Base-by-base conservation (phyloP, 495 filamentous ascomycete genomes). In the Astrothelium macrocarpum region DNA sequence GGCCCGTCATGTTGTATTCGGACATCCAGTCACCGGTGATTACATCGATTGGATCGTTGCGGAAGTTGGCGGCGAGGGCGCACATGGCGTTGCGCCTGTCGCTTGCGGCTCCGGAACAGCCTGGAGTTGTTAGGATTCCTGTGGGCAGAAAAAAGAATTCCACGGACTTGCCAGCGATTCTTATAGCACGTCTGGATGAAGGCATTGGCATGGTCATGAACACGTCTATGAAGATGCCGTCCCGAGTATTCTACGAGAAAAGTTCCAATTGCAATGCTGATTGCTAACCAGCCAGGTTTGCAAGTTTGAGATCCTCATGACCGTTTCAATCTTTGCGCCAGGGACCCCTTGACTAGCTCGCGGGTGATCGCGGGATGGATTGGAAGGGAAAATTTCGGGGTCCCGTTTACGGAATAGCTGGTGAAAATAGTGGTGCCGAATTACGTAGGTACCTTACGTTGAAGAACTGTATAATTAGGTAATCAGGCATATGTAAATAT, bases 21-120 rank as follows among this genome's bases (percentile, higher is more conserved):
- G 75, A 78, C 81, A 85, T 81, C 73, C 79, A 84, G 67, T 85
- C 82, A 14, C 80, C 81, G 25, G 78, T 80, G 28, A 85, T 80
- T 16, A 85, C 79, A 71, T 84, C 81, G 34, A 84, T 74, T 0
- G 78, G 80, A 43, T 83, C 81, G 42, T 67, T 71, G n/a, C 76
- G 72, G 59, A 74, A 69, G 62, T 81, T 77, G 16, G 69, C 71
- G 10, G 82, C 81, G 64, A 85, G 78, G 49, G 78, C 72, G 12
- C 75, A 72, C 65, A 85, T 82, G 16, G 80, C 82, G 76, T 81
- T 74, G 49, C 81, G 80, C 12, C 82, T 79, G 68, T 84, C 82
- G 20, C 79, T 80, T n/a, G 78, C 75, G 64, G 80, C 78, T 66
- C 82, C 82, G 25, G 81, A 85, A 53, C 66, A 71, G 59, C 72